phyloP scores from a whole-genome alignment of 2,329 filamentous ascomycete species.

The Akanthomyces uredinophilus region DNA sequence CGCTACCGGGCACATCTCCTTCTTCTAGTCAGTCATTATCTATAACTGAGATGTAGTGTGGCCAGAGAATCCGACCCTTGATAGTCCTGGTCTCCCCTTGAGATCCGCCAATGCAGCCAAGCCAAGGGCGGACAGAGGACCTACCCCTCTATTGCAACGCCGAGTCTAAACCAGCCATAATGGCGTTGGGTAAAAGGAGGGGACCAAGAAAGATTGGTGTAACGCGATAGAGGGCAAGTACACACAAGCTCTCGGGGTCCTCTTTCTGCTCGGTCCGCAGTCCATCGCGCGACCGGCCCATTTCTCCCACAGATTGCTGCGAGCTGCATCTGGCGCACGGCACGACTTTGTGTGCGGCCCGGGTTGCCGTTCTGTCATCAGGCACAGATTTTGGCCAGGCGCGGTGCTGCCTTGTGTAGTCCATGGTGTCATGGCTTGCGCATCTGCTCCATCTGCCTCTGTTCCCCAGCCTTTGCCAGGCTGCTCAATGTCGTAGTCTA shows the following conservation, averaged over 20 bases:
- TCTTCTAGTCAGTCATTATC: not conserved
- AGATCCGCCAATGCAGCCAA: constrained; percentile 3
- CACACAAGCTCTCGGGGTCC: not conserved
- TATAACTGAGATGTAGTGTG: too few relatives aligned
- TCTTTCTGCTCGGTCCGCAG: not conserved
- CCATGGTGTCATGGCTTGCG: not conserved
- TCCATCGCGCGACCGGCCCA: not conserved
- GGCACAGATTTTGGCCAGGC: not conserved
- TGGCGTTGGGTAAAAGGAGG: not conserved
- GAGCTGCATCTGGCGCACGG: not conserved
- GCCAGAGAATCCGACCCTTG: too few relatives aligned
- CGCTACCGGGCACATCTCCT: too few relatives aligned
- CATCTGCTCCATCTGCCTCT: not conserved
- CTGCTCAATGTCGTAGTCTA: not conserved
- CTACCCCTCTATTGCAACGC: not conserved
- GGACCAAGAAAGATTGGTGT: not conserved
- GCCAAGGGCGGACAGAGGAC: too few relatives aligned
- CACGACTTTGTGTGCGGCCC: not conserved
- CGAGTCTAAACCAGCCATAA: not conserved
- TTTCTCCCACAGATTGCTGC: not conserved
- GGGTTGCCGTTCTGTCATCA: not conserved
- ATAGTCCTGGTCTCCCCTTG: too few relatives aligned
- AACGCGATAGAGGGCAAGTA: not conserved
- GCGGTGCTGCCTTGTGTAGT: not conserved
- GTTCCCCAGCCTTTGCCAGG: not conserved